Conservation (phyloP, 2,329 filamentous ascomycete species). For the Fusarium sp. region DNA sequence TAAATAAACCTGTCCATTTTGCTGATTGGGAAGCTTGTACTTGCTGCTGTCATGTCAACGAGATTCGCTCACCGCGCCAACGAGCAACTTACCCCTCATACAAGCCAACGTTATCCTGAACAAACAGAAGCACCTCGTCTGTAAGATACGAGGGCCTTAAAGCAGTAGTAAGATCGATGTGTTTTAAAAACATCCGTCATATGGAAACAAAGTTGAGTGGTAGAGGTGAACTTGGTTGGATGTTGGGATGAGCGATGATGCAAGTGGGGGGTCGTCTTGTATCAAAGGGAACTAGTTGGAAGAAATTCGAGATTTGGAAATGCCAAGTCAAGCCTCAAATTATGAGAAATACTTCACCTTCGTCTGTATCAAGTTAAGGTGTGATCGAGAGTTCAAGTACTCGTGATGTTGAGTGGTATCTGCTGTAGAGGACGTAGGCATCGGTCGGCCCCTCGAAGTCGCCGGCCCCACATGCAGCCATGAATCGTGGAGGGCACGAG, state of each 20-base stretch:
- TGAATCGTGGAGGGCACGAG: conserved; percentile 11
- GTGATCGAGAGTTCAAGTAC: conserved; percentile 7
- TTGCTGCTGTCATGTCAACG: conserved; percentile 69
- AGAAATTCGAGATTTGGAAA: neutral
- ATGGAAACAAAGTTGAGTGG: conserved; percentile 42
- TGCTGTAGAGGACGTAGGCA: conserved; percentile 17
- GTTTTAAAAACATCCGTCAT: conserved; percentile 96
- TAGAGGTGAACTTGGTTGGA: neutral
- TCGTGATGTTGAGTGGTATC: conserved; percentile 23
- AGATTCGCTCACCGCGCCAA: neutral
- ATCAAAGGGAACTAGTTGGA: conserved; percentile 10
- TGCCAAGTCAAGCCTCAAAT: neutral
- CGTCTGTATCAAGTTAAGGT: neutral
- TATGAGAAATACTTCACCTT: neutral
- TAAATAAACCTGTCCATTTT: conserved; percentile 95
- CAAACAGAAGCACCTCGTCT: conserved; percentile 94
- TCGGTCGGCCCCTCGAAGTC: conserved; percentile 23
- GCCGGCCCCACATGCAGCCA: conserved; percentile 34
- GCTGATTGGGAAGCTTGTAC: conserved; percentile 92
- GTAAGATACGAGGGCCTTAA: conserved; percentile 91
- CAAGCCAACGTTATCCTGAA: conserved; percentile 96
- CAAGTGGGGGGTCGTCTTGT: conserved; percentile 28
- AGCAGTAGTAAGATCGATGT: conserved; percentile 94
- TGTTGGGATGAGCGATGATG: conserved; percentile 30
- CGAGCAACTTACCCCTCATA: conserved; percentile 86